Conservation (phyloP, 495 filamentous ascomycete genomes). For the Pseudotulostoma volvatum region DNA sequence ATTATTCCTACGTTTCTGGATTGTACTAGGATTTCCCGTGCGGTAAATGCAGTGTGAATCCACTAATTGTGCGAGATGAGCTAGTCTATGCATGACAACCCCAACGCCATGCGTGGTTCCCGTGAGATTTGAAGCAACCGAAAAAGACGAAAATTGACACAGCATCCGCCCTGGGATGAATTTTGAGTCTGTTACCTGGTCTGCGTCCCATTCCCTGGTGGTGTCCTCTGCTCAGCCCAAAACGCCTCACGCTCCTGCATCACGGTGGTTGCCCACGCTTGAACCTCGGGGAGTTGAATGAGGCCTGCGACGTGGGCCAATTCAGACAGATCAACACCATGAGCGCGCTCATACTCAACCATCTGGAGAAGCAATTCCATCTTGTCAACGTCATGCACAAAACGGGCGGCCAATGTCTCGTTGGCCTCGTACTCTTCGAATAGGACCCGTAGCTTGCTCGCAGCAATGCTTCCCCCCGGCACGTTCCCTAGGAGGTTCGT, state of each 20-base stretch:
- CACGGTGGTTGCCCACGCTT: conserved; percentile 61
- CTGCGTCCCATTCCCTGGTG: no score
- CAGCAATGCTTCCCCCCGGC: conserved; percentile 43
- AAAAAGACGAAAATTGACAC: no score
- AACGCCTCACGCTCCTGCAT: conserved; percentile 59
- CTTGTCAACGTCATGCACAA: conserved; percentile 95
- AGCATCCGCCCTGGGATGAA: no score
- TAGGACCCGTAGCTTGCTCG: conserved; percentile 49
- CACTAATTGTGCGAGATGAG: no score
- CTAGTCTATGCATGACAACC: no score
- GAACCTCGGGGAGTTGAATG: conserved; percentile 60
- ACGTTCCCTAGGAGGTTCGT: conserved; percentile 55
- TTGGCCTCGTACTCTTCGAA: conserved; percentile 92
- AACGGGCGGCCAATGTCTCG: conserved; percentile 64
- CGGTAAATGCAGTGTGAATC: conserved; percentile 11
- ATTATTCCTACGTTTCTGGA: no score
- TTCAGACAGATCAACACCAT: conserved; percentile 61
- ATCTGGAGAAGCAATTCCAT: conserved; percentile 89
- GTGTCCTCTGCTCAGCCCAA: conserved; percentile 34
- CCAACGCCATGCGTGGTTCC: no score
- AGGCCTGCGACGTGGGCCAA: conserved; percentile 60
- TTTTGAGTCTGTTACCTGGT: no score
- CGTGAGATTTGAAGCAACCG: no score
- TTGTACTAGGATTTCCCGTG: conserved; percentile 22
- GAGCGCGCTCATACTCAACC: conserved; percentile 80